A percentile compares a stretch with the other conserved stretches of the same genome.
Evolutionary conservation across 768 basidiomycete species (phyloP).

Genomic region (Pleurotus pulmonarius): DNA sequence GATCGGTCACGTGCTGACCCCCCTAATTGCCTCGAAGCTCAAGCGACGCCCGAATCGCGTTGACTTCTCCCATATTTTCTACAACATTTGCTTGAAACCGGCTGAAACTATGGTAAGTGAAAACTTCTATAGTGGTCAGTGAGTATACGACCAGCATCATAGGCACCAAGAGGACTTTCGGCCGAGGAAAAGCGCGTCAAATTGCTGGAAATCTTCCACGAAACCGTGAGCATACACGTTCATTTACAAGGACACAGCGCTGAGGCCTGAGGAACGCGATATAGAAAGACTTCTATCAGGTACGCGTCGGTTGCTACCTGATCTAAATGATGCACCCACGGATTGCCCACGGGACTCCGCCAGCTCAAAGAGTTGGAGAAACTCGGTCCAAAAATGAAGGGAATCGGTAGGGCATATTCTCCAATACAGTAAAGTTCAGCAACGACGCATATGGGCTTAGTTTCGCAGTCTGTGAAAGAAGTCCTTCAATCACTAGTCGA

Average conservation of each 20-base stretch:
- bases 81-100: too few relatives aligned
- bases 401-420: conserved; percentile 57
- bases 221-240: conserved; percentile 50
- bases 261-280: background rate
- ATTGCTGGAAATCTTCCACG: conserved; percentile 90
- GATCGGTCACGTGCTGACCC: too few relatives aligned
- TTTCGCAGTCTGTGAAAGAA: conserved; percentile 90
- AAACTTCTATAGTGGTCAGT: too few relatives aligned
- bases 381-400: conserved; percentile 82
- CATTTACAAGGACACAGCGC: background rate
- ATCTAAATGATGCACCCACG: background rate
- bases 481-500: conserved; percentile 84
- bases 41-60: too few relatives aligned
- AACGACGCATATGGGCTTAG: conserved; percentile 30
- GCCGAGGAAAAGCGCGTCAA: conserved; percentile 88
- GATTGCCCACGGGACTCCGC: conserved; percentile 3
- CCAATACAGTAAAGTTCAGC: background rate
- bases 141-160: background rate
- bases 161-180: conserved; percentile 84
- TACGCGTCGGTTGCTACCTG: conserved; percentile 11
- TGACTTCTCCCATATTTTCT: too few relatives aligned
- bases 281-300: conserved; percentile 85
- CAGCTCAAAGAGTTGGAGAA: conserved; percentile 94
- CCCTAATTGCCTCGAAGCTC: too few relatives aligned
- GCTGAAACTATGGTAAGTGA: background rate